Evolutionary conservation across 2,329 filamentous ascomycete species (phyloP), one percentile per base, ranked within the genome.

Genomic region (Hypoxylon sp.): DNA sequence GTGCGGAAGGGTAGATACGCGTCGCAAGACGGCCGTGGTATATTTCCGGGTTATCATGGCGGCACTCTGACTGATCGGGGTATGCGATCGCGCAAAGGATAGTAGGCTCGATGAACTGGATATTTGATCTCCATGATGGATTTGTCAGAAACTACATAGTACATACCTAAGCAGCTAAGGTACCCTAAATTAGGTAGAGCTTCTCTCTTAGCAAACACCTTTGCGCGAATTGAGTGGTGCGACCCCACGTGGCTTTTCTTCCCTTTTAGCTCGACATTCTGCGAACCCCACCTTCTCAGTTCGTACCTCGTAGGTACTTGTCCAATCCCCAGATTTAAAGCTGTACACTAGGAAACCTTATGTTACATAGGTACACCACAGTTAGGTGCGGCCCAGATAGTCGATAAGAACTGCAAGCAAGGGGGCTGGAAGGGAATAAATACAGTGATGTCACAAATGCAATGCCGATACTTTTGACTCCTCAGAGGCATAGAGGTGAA

Each of bases 21-120:
- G 72, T 55, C 73, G 74, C 57, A 77, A 65, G 18, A 68, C 70
- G 20, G 46, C 53, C 4, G 67, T 52, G 38, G 67, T 69, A 61
- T 67, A 67, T 44, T 48, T 59, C 44, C 69, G 72, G 32, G 68
- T 61, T 50, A 55, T 72, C 73, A 77, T 76, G 46, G n/a, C 64
- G 56, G 50, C 14, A 54, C 12, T 40, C 38, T 30, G 26, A 33
- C 4, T 18, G 50, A 14, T 40, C 36, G 14, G 45, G 20, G 53
- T 50, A 7, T 57, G 22, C 42, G 40, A 70, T 60, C 46, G 58
- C 40, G 26, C 22, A 44, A 63, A 61, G 58, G 61, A 65, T 61
- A 53, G 45, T 30, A 32, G 52, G 20, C 42, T 59, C 30, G 22
- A 38, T 36, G 56, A 60, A 56, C 22, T 51, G 48, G 20, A 53